A percentile compares a stretch with the other conserved stretches of the same genome.
Conservation (phyloP, 306 rosid genomes). For the Sphenostylis stenocarpa region DNA sequence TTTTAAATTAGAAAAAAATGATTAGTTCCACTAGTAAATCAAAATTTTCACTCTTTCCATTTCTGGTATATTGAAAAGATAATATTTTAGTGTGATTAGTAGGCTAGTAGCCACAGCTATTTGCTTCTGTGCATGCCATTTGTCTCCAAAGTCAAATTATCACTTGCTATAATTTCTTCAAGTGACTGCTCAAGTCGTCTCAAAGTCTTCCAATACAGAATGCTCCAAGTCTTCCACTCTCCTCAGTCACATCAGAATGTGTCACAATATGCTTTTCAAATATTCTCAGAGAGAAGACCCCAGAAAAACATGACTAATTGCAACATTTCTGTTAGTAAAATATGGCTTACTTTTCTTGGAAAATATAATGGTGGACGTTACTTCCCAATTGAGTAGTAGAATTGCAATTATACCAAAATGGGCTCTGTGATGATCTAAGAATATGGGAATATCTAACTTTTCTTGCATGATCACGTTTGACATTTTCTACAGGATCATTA, state of each 20-base stretch:
- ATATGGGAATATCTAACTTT: neutral
- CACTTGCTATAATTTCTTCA: slow-evolving; percentile 24
- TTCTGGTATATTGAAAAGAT: neutral
- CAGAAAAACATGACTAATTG: neutral
- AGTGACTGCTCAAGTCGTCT: slow-evolving; percentile 9
- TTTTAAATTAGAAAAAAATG: neutral
- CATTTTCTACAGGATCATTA: neutral
- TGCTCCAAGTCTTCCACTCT: slow-evolving; percentile 14
- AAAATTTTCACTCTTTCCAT: neutral
- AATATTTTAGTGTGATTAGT: slow-evolving; percentile 11
- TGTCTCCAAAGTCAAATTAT: slow-evolving; percentile 37
- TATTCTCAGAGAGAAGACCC: neutral
- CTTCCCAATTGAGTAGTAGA: neutral
- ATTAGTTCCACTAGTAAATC: slow-evolving; percentile 21
- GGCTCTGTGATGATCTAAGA: neutral
- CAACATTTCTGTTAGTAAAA: neutral
- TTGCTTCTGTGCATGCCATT: slow-evolving; percentile 6
- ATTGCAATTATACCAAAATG: neutral
- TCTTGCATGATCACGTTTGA: neutral
- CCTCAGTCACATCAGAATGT: slow-evolving; percentile 14
- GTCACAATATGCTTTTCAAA: slow-evolving; percentile 24
- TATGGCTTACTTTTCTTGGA: neutral
- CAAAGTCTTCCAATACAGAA: slow-evolving; percentile 28
- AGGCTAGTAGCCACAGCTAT: neutral
- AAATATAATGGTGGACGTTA: neutral